These are phyloP conservation scores for Mortierella sp. DNA, from an alignment of 371 early-diverging fungal species.

Conservation along the genomic window DNA sequence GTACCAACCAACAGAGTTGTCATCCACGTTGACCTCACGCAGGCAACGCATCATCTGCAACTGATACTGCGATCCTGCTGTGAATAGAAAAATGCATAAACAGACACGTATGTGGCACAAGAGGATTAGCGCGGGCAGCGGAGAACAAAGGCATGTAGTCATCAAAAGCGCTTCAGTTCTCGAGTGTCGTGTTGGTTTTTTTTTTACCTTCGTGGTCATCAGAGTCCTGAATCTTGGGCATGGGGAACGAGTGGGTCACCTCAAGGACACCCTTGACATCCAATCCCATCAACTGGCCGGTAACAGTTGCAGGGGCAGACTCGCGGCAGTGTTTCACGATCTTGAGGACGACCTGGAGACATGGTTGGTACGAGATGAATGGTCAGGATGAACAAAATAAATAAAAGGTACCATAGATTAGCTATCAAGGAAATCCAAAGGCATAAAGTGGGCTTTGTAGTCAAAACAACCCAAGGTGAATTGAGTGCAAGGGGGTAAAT, in stretches of 20 bases:
- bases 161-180: background rate
- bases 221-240: constrained; percentile 72
- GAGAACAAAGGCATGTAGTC: no score
- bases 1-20: constrained; percentile 98
- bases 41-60: constrained; percentile 93
- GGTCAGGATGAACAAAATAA: background rate
- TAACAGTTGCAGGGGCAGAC: constrained; percentile 80
- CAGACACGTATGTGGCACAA: no score
- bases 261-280: constrained; percentile 87
- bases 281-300: constrained; percentile 91
- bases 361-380: background rate
- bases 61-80: constrained; percentile 83
- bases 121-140: background rate
- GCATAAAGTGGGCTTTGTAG: no score
- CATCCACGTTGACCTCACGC: constrained; percentile 93
- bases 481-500: no score
- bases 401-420: background rate
- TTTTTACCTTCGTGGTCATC: constrained; percentile 52
- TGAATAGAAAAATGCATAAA: background rate
- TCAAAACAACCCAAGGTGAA: no score
- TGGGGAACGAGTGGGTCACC: constrained; percentile 90
- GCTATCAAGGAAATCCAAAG: no score
- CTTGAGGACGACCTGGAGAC: constrained; percentile 84
- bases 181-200: background rate
- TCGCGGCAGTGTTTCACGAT: constrained; percentile 96